Evolutionary conservation across 75 land plant species (phyloP).

Genomic region (Picea sitchensis): DNA sequence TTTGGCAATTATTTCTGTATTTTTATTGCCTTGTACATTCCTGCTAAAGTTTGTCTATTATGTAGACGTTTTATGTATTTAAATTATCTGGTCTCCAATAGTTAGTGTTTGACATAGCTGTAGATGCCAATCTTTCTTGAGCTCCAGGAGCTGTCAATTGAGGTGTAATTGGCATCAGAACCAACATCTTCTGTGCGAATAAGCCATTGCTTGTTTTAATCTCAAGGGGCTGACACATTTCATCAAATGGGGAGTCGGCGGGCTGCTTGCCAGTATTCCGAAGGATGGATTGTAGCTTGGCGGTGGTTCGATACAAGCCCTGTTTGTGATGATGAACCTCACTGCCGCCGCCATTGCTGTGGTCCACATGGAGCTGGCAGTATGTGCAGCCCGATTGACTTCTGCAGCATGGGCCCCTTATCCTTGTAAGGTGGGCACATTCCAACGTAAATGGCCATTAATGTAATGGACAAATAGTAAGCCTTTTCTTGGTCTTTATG

Average conservation of each 20-base stretch:
- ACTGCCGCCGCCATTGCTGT: slow-evolving; percentile 24
- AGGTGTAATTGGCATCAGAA: slow-evolving; percentile 8
- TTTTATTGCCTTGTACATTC: no score
- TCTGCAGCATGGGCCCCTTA: slow-evolving; percentile 30
- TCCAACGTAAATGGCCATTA: slow-evolving; percentile 13
- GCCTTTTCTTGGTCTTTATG: background rate
- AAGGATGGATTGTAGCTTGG: slow-evolving; percentile 28
- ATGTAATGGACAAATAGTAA: background rate
- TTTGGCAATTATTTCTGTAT: no score
- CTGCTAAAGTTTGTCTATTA: slow-evolving; percentile 1
- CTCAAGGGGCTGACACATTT: background rate
- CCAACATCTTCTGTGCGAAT: background rate
- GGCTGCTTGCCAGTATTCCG: slow-evolving; percentile 58
- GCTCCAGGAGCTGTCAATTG: slow-evolving; percentile 5
- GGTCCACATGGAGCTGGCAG: slow-evolving; percentile 17
- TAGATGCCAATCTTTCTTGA: slow-evolving; percentile 7
- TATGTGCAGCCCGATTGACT: slow-evolving; percentile 17
- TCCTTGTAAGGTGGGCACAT: slow-evolving; percentile 75
- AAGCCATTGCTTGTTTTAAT: background rate
- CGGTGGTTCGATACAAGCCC: slow-evolving; percentile 18
- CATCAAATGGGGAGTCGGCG: slow-evolving; percentile 31
- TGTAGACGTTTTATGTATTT: background rate
- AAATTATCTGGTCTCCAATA: background rate
- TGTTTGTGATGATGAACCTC: slow-evolving; percentile 8
- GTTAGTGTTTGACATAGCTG: slow-evolving; percentile 4